Evolutionary conservation across 805 yeast genomes (phyloP).

Genomic region (Komagataella populi): DNA sequence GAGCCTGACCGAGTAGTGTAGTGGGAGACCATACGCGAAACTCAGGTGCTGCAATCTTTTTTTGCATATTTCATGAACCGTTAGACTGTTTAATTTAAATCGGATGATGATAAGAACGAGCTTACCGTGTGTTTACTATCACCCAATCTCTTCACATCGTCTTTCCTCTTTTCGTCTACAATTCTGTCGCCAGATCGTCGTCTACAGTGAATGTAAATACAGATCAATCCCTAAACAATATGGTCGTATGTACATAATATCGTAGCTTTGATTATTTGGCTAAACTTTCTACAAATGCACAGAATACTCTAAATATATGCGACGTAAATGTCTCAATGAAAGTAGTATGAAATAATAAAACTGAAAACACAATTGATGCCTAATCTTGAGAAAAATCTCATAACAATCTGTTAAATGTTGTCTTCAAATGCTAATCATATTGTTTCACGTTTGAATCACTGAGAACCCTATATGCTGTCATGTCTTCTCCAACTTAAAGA

Average conservation of each 20-base stretch:
- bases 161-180: too few species aligned
- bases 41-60: neutral
- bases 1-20: neutral
- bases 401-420: too few species aligned
- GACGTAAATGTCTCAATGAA: neutral
- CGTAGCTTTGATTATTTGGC: neutral
- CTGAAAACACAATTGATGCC: too few species aligned
- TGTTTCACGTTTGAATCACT: neutral
- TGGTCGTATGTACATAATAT: neutral
- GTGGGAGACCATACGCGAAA: neutral
- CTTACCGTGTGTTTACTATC: too few species aligned
- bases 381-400: neutral
- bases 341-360: neutral
- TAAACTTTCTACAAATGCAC: neutral
- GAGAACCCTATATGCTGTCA: neutral
- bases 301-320: neutral
- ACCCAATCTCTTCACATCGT: too few species aligned
- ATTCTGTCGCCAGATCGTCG: too few species aligned
- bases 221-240: neutral
- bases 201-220: neutral
- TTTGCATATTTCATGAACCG: too few species aligned
- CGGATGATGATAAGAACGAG: neutral
- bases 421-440: too few species aligned
- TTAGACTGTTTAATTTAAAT: too few species aligned
- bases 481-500: neutral